Conservation (phyloP, 768 basidiomycete genomes). For the Pleurotus ostreatus region DNA sequence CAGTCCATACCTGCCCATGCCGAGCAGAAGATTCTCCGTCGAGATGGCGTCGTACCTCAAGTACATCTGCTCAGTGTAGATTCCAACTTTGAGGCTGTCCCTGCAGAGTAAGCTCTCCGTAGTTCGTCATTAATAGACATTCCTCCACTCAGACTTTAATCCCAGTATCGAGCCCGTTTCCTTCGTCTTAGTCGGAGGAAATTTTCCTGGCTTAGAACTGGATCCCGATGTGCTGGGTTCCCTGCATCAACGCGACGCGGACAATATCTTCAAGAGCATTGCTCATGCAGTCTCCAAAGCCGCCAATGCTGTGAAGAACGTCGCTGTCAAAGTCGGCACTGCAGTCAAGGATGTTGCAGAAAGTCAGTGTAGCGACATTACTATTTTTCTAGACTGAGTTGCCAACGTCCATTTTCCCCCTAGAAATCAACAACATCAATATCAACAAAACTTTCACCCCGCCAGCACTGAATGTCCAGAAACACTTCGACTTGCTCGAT, state of each 20-base stretch:
- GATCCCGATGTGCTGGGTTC: not conserved
- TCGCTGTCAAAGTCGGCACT: slow-evolving; percentile 1
- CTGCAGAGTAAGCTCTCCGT: not conserved
- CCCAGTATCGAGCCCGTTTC: slow-evolving; percentile 1
- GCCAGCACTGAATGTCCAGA: not conserved
- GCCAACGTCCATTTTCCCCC: not conserved
- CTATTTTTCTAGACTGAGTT: not conserved
- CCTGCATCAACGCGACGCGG: not conserved
- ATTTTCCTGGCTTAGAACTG: not conserved
- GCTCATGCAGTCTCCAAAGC: not conserved
- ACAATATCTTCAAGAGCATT: slow-evolving; percentile 6
- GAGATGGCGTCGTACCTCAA: slow-evolving; percentile 19
- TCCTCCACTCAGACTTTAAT: not conserved
- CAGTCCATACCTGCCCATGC: slow-evolving; percentile 28
- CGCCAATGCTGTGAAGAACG: slow-evolving; percentile 3
- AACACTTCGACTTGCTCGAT: slow-evolving; percentile 1
- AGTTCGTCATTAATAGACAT: not conserved
- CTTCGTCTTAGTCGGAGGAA: slow-evolving; percentile 1
- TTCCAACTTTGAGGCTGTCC: slow-evolving; percentile 25
- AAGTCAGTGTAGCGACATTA: too few relatives aligned
- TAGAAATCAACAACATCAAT: slow-evolving; percentile 5
- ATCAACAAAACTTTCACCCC: slow-evolving; percentile 5
- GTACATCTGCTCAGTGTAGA: slow-evolving; percentile 30
- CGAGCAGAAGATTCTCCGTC: slow-evolving; percentile 18
- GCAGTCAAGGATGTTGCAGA: slow-evolving; percentile 4